Evolutionary conservation across 352 stramenopile genomes (phyloP).

Genomic region (Peronospora belbahrii): DNA sequence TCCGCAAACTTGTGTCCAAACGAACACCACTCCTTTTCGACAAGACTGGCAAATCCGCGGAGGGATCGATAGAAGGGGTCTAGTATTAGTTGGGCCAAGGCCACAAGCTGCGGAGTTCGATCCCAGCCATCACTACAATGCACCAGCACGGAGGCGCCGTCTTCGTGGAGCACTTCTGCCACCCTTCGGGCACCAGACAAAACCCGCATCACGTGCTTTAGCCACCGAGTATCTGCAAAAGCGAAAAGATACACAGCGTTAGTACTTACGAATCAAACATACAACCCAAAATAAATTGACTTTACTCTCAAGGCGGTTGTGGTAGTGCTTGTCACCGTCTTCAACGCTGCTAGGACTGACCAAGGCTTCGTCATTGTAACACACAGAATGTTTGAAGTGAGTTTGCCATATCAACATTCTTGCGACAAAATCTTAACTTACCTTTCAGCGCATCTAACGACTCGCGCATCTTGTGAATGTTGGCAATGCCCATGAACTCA

Average conservation of each 20-base stretch:
- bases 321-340: constrained; percentile 84
- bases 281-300: neutral
- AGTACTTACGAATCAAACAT: neutral
- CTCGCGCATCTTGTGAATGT: constrained; percentile 98
- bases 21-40: constrained; percentile 85
- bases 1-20: constrained; percentile 89
- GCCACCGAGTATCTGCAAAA: constrained; percentile 89
- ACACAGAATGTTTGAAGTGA: constrained; percentile 7
- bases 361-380: constrained; percentile 32
- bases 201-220: constrained; percentile 91
- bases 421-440: constrained; percentile 18
- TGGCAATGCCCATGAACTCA: constrained; percentile 97
- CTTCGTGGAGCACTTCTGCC: constrained; percentile 78
- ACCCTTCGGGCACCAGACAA: constrained; percentile 61
- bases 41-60: constrained; percentile 68
- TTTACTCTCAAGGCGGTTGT: constrained; percentile 80
- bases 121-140: constrained; percentile 87
- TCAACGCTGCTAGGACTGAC: constrained; percentile 76
- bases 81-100: constrained; percentile 75
- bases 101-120: constrained; percentile 75
- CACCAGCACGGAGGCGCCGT: constrained; percentile 74
- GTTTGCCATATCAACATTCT: neutral
- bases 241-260: constrained; percentile 2
- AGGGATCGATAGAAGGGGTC: constrained; percentile 85
- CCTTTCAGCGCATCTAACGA: constrained; percentile 84